Base-by-base conservation (phyloP, 257 asterid genomes). In the Nicotiana noctiflora region DNA sequence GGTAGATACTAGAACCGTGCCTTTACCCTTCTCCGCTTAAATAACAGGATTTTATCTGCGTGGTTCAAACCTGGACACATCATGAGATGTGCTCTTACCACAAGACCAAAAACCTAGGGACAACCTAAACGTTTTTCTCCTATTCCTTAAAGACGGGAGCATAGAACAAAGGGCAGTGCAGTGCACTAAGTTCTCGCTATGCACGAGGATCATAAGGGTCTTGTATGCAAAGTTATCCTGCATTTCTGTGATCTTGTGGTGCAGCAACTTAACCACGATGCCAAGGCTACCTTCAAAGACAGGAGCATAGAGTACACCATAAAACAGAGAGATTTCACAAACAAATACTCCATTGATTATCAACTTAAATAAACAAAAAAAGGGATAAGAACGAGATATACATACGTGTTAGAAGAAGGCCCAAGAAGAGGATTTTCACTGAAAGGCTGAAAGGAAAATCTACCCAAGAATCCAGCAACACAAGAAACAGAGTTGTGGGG, bases 341-440 rank as follows among this genome's bases (percentile, higher is more conserved):
- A 46, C 5, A 46, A 46, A 14, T 72, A 46, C 14, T 40, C 49
- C 56, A 13, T 51, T 14, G 1, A 29, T 23, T 3, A 1, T 46
- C 61, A 4, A 46, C 27, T 46, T 14, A 72, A 2, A 70, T 1
- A 44, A 46, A 0, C 0, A 14, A 23, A 23, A 62, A 70, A 23
- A 18, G 6, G 29, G 14, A 18, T 2, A 21, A 17, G 29, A 34
- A 56, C 78, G 82, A 75, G 79, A 84, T 27, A 84, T 27, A 81
- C 89, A 83, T 87, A 94, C 98, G 98, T 84, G 2, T 89, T 55
- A 77, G 98, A 90, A 75, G 98, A 94, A 83, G 98, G 98, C 10
- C 98, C 98, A 51, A 94, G 97, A 66, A 94, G 96, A 70, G 94
- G 97, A 80, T 93, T 93, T 70, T 94, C 98, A 79, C 88, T 90